Evolutionary conservation across 164 flowering plant species (phyloP), one percentile per base, ranked within the genome.

Genomic region (Vitis amurensis): DNA sequence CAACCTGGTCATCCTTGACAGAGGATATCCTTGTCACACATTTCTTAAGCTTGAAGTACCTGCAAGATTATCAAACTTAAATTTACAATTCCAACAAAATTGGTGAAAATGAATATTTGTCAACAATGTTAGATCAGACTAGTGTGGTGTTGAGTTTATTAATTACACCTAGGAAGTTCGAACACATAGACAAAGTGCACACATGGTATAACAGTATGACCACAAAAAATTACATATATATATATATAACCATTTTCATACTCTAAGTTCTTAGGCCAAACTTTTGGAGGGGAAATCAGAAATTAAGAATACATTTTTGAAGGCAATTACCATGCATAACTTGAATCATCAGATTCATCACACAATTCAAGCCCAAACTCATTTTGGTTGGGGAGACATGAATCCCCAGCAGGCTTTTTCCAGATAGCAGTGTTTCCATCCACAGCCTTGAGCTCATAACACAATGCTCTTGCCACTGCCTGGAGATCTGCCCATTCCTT

Each of bases 401-500:
- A 84, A 82, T 89, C 93, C 8, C 81, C 86, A 61, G 76, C 73
- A 72, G 95, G 97, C 81, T 93, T 96, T 70, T 87, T 93, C 98
- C 99, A 96, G 65, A 96, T 91, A 55, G 79, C 98, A 23, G 98
- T 93, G 81, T 89, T 96, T 47, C 97, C 97, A 82, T 93, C 99
- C 58, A 96, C 97, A 60, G 85, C 92, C 74, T 91, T 89, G 67
- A 93, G 76, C 78, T 96, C 97, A 81, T 89, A 96, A 76, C 98
- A 93, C 81, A 92, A 81, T 30, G 92, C 82, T 74, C 88, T 85
- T 51, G 97, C 99, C 55, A 88, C 89, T 73, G 88, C 87, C 82
- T 96, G 99, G 62, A 96, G 94, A 81, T 96, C 97, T 53, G 91
- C 91, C 99, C 99, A 96, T 79, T 96, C 99, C 74, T 93, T 96